Evolutionary conservation across 177 flowering plant species (phyloP).

Genomic region (Vitis hybrid): DNA sequence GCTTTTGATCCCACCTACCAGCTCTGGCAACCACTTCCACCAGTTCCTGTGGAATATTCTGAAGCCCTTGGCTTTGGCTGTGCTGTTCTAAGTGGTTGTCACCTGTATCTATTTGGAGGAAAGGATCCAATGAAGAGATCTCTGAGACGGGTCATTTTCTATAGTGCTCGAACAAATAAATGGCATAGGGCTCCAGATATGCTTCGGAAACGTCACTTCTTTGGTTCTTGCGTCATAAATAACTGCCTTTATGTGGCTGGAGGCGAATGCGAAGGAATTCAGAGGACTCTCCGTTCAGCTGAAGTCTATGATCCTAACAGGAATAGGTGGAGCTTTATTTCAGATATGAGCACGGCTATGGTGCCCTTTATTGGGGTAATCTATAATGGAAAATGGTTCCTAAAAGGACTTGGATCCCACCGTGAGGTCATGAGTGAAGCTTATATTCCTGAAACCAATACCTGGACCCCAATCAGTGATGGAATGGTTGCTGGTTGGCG

Average conservation of each 20-base stretch:
- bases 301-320: conserved; percentile 90
- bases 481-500: conserved; percentile 96
- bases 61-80: conserved; percentile 92
- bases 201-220: conserved; percentile 88
- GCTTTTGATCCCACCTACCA: conserved; percentile 89
- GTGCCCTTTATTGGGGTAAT: conserved; percentile 94
- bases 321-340: conserved; percentile 74
- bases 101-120: conserved; percentile 88
- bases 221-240: conserved; percentile 93
- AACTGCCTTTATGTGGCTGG: conserved; percentile 96
- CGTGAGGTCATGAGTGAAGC: conserved; percentile 92
- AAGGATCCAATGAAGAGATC: conserved; percentile 85
- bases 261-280: conserved; percentile 95
- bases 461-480: conserved; percentile 65
- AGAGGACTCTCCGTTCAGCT: conserved; percentile 87
- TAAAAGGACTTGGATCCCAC: conserved; percentile 82
- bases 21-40: conserved; percentile 96
- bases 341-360: conserved; percentile 95
- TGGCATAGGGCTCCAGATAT: conserved; percentile 96
- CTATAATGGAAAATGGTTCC: conserved; percentile 79
- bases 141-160: conserved; percentile 84
- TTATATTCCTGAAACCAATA: conserved; percentile 67
- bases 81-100: conserved; percentile 92
- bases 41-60: conserved; percentile 85
- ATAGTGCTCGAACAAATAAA: conserved; percentile 86